Conservation (phyloP, 371 early-diverging fungal genomes). For the Catenaria anguillulae region DNA sequence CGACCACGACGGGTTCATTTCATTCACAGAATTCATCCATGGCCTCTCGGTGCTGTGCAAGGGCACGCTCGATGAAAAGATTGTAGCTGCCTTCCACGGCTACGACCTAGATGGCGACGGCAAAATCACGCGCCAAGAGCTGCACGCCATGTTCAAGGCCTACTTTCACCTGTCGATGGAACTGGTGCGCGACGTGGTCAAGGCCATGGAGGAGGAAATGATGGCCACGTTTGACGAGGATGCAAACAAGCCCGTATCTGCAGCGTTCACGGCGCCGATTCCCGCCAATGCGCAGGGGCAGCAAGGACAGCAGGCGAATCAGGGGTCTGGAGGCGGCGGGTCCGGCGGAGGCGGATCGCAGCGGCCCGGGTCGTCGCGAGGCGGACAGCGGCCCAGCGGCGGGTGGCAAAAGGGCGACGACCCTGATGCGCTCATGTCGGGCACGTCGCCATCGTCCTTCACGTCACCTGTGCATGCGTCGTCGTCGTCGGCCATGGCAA, state of each 20-base stretch:
- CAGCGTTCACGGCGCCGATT: slow-evolving; percentile 76
- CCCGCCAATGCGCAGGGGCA: slow-evolving; percentile 20
- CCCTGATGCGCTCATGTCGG: slow-evolving; percentile 10
- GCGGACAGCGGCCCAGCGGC: no score
- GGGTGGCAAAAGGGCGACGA: slow-evolving; percentile 7
- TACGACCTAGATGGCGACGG: slow-evolving; percentile 88
- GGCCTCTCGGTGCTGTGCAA: slow-evolving; percentile 71
- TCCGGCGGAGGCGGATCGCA: no score
- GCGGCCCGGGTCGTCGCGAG: background rate
- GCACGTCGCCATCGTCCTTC: background rate
- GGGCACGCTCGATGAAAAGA: slow-evolving; percentile 76
- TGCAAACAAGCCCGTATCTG: slow-evolving; percentile 78
- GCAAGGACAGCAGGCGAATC: slow-evolving; percentile 12
- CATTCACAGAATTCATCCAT: slow-evolving; percentile 64
- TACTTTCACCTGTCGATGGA: slow-evolving; percentile 79
- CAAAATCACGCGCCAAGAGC: slow-evolving; percentile 62
- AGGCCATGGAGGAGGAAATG: slow-evolving; percentile 77
- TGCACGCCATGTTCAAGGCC: slow-evolving; percentile 77
- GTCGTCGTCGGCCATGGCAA: no score
- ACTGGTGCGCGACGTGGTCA: slow-evolving; percentile 73
- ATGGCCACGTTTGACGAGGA: slow-evolving; percentile 77
- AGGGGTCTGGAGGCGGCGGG: slow-evolving; percentile 3
- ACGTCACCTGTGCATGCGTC: background rate
- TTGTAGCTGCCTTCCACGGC: slow-evolving; percentile 68
- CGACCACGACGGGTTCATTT: slow-evolving; percentile 55